These are phyloP conservation scores for Stagonosporopsis cucurbitacearum DNA, from an alignment of 2,329 filamentous ascomycete genomes.

Conservation along the genomic window DNA sequence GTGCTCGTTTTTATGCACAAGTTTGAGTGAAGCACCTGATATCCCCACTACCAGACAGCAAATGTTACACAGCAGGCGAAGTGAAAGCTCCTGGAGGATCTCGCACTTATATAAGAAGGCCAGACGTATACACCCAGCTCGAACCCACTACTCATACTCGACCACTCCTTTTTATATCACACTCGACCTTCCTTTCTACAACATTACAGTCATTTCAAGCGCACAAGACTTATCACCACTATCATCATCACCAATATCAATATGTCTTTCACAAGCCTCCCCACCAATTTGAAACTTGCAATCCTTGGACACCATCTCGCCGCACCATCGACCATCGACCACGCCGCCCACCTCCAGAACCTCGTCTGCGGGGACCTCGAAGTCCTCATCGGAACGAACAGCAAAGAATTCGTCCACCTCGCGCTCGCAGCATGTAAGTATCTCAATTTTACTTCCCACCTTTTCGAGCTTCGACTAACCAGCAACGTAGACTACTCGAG, in stretches of 20 bases:
- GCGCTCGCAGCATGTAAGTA: neutral
- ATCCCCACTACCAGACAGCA: neutral
- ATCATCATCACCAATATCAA: neutral
- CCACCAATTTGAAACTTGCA: neutral
- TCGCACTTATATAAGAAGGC: too few species aligned
- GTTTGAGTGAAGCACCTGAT: too few species aligned
- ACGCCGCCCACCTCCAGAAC: neutral
- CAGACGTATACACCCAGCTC: neutral
- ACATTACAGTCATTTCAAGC: too few species aligned
- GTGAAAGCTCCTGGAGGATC: neutral
- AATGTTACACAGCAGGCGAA: neutral
- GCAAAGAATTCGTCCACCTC: neutral
- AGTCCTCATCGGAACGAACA: neutral
- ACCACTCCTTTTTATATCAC: neutral
- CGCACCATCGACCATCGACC: neutral
- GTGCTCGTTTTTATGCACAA: too few species aligned
- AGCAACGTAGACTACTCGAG: neutral
- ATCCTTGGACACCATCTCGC: neutral
- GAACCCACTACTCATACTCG: too few species aligned
- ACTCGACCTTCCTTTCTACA: neutral
- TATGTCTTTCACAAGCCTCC: neutral
- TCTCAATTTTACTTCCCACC: neutral
- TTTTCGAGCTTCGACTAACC: neutral
- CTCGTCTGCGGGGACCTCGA: neutral
- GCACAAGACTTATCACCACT: neutral